Base-by-base conservation (phyloP, 169 alveolate genomes). In the Eimeria falciformis region DNA sequence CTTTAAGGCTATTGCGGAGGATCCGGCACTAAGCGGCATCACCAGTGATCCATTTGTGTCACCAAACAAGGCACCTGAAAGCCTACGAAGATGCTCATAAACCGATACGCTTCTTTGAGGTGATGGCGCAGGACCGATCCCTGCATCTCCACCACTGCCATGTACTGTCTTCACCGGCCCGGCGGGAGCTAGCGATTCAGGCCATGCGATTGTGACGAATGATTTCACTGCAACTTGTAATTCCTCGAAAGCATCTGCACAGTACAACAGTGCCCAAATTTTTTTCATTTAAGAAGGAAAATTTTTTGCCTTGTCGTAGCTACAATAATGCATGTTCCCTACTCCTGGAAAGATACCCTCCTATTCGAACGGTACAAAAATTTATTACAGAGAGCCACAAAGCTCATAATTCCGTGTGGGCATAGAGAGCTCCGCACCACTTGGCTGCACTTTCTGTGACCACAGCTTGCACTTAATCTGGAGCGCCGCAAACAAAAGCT, bases 201-300 rank as follows among this genome's bases (percentile, higher is more conserved):
- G 86, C 86, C 66, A 77, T n/a, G 47, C 86, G 33, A 58, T 43
- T 33, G 86, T 45, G 11, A 25, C 45, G 25, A 77, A 77, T 46
- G 68, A 37, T 45, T 77, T 77, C 43, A 77, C 86, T 1, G 86
- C 86, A 7, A 5, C 29, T 5, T 77, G 62, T 68, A 77, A 43
- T 46, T 46, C 86, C 45, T 77, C 86, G 21, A 77, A 77, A 5
- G 86, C 86, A 77, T 77, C 86, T 77, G 86, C 37, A n/a, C 65
- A 77, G 46, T 27, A 33, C 40, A 33, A 33, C 40, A 33, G 40
- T 33, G 40, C 40, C 40, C 40, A 2, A 2, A 33, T 33, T 33
- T 33, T 33, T 2, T 2, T 33, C 2, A 33, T 33, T 33, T 33
- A 33, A 33, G 40, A 33, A 33, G 40, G 2, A 33, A 33, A 1